These are phyloP conservation scores for Pholiota molesta DNA, from an alignment of 768 basidiomycete species.

Conservation along the genomic window DNA sequence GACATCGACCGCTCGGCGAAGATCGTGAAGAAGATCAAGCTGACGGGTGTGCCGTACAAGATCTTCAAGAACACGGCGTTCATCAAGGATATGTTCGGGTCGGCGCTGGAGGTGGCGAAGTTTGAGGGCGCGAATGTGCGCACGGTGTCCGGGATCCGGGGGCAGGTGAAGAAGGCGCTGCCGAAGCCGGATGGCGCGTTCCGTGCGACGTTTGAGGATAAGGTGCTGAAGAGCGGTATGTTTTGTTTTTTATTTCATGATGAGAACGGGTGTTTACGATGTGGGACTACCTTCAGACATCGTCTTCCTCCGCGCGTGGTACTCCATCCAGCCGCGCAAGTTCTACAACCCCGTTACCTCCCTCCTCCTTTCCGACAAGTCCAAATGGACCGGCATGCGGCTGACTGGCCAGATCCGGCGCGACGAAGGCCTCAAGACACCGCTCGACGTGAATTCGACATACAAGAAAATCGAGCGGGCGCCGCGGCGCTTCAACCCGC, in stretches of 20 bases:
- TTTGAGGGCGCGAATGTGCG: constrained; percentile 97
- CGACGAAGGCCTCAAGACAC: constrained; percentile 85
- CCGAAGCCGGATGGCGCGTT: constrained; percentile 95
- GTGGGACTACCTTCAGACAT: constrained; percentile 61
- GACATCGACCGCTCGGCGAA: constrained; percentile 91
- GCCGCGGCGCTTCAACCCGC: constrained; percentile 86
- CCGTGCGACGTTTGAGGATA: constrained; percentile 98
- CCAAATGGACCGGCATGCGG: constrained; percentile 92
- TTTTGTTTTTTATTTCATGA: constrained; percentile 17
- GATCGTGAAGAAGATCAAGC: constrained; percentile 98
- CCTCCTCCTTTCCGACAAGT: constrained; percentile 80
- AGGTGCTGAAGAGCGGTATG: constrained; percentile 93
- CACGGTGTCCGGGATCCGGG: constrained; percentile 94
- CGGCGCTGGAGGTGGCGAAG: constrained; percentile 93
- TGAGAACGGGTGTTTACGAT: not conserved
- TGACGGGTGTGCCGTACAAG: constrained; percentile 95
- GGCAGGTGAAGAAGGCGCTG: constrained; percentile 95
- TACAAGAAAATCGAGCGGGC: constrained; percentile 85
- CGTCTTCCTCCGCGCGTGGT: constrained; percentile 96
- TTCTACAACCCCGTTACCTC: constrained; percentile 98
- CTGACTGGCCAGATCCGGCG: constrained; percentile 90
- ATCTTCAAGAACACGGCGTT: constrained; percentile 99
- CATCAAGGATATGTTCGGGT: constrained; percentile 95
- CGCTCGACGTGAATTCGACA: constrained; percentile 78
- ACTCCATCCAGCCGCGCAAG: constrained; percentile 91